Percentiles rank a stretch among this genome's conserved stretches.
phyloP scores from a whole-genome alignment of 805 yeast genomes.

The Metschnikowia borealis region DNA sequence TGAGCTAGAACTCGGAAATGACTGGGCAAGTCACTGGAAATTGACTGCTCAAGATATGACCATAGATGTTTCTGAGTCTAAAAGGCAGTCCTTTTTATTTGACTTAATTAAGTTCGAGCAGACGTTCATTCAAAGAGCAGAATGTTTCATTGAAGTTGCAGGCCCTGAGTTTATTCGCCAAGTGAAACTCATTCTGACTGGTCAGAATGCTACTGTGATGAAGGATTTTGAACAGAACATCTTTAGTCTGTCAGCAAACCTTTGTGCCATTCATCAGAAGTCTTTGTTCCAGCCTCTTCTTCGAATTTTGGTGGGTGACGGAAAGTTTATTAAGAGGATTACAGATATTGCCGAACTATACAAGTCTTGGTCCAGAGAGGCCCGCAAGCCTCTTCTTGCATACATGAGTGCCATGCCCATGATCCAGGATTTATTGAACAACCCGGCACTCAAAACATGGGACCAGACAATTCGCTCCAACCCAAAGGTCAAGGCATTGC shows the following conservation, averaged over 20 bases:
- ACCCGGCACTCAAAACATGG: slow-evolving; percentile 58
- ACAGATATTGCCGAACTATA: slow-evolving; percentile 55
- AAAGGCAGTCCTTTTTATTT: slow-evolving; percentile 69
- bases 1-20: slow-evolving; percentile 35
- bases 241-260: slow-evolving; percentile 50
- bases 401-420: slow-evolving; percentile 62
- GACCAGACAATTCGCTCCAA: slow-evolving; percentile 47
- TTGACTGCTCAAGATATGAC: slow-evolving; percentile 50
- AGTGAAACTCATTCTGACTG: slow-evolving; percentile 22
- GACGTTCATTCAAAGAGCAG: slow-evolving; percentile 62
- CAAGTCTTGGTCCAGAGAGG: slow-evolving; percentile 58
- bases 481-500: slow-evolving; percentile 45
- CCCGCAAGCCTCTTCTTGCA: slow-evolving; percentile 48
- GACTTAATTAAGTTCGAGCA: slow-evolving; percentile 73
- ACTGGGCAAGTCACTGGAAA: slow-evolving; percentile 69
- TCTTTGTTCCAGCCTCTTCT: slow-evolving; percentile 56
- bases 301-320: slow-evolving; percentile 53
- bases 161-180: slow-evolving; percentile 39
- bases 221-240: slow-evolving; percentile 59
- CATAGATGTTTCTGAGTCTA: slow-evolving; percentile 50
- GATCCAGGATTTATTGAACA: slow-evolving; percentile 51
- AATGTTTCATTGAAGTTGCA: slow-evolving; percentile 51
- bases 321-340: slow-evolving; percentile 57
- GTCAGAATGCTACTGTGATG: slow-evolving; percentile 15
- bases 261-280: slow-evolving; percentile 53